Base-by-base conservation (phyloP, 495 filamentous ascomycete genomes). In the Monascus purpureus region DNA sequence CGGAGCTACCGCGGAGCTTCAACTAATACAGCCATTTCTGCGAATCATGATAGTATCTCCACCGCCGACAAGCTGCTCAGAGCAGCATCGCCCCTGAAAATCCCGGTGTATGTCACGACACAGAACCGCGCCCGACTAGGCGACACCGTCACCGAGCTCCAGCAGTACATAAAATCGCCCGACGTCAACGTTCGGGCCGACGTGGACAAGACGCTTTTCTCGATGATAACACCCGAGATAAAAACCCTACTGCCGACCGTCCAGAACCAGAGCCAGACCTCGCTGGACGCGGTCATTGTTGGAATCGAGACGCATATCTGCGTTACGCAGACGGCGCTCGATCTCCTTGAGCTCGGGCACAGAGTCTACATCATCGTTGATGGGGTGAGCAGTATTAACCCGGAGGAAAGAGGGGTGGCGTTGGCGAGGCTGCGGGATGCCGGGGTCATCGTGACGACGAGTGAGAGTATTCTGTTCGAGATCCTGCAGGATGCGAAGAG, bases 291-390 rank as follows among this genome's bases (percentile, higher is more conserved):
- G 24, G 65, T 54, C 8, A 51, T 65, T 32, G 77, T 92, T 4
- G 90, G 90, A 7, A 93, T 97, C 46, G 90, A 97, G 55, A 68
- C 71, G 15, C 90, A 97, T 52, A 88, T 97, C 47, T 97, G 90
- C 58, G 75, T 97, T 2, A 83, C 82, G 38, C 88, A 95, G 62
- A 95, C 88, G 14, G 72, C 81, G 17, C 64, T 96, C 2, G 90
- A 95, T 55, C 49, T 93, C 15, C 50, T 92, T 3, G 56, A 50
- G 28, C 67, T 68, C 1, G 84, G 82, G 0, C 82, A 94, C 53
- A 57, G 68, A 27, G 87, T 96, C 6, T 94, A 93, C 45, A 58
- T 96, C 3, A 55, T 95, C 6, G 82, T 85, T n/a, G 90, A 97
- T 57, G 90, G 75, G 19, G 85, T 95, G 15, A 84, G 77, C 40